A percentile compares a stretch with the other conserved stretches of the same genome.
Evolutionary conservation across 139 green algal species (phyloP).

Genomic region (Chlorokybus atmophyticus): DNA sequence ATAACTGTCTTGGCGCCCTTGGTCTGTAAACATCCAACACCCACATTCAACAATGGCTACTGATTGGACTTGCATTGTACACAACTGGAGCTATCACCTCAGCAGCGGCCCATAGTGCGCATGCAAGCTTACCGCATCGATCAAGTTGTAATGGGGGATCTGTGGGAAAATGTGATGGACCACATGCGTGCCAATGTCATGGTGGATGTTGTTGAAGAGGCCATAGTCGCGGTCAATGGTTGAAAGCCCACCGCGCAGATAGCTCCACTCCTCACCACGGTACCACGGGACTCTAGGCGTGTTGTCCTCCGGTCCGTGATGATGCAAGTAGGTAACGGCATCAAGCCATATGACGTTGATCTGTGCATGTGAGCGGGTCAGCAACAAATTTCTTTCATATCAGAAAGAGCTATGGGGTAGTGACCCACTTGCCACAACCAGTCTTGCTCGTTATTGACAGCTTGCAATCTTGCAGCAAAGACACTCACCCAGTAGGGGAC

Average conservation of each 20-base stretch:
- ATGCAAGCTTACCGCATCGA: too few species aligned
- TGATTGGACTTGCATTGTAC: too few species aligned
- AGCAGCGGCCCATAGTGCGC: too few species aligned
- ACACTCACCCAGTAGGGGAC: constrained; percentile 82
- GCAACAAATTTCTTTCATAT: too few species aligned
- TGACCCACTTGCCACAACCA: too few species aligned
- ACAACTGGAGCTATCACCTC: too few species aligned
- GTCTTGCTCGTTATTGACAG: too few species aligned
- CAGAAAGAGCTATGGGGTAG: too few species aligned
- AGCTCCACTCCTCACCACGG: constrained; percentile 75
- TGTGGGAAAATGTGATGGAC: constrained; percentile 88
- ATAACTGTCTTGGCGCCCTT: constrained; percentile 76
- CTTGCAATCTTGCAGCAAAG: too few species aligned
- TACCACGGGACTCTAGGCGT: constrained; percentile 92
- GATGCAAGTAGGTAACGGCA: constrained; percentile 89
- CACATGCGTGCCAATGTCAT: constrained; percentile 91
- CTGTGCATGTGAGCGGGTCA: too few species aligned
- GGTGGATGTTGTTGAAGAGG: constrained; percentile 90
- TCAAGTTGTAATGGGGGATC: constrained; percentile 91
- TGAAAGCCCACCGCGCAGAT: constrained; percentile 80
- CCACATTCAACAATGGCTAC: too few species aligned
- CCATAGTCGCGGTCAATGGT: constrained; percentile 87
- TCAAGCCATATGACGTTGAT: constrained; percentile 88
- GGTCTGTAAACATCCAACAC: too few species aligned
- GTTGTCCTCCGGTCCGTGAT: constrained; percentile 69